Evolutionary conservation across 148 eudicot genomes (phyloP), one percentile per base, ranked within the genome.

Genomic region (Linanthus parryae): DNA sequence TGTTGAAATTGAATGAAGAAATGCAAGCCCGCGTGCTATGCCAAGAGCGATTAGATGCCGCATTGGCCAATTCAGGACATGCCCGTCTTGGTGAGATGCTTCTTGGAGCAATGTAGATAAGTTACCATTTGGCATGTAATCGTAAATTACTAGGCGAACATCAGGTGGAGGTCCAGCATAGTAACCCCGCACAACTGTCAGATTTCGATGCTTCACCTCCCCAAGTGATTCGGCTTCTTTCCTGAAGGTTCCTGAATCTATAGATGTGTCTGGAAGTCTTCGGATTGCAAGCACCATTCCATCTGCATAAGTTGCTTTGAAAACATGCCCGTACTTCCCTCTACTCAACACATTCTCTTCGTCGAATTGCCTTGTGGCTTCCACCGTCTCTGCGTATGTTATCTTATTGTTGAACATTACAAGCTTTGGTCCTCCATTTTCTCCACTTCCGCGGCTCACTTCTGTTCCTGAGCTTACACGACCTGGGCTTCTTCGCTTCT

Each of bases 51-150:
- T 80, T 6, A 86, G 68, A 65, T 86, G 95, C 6, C 95, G 66
- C 95, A 86, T 86, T 7, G 95, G 95, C 95, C 95, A 86, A 38
- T 86, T 86, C 0, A 86, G 69, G 18, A 86, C 86, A 56, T 86
- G 95, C 8, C 95, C 95, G 27, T 86, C 95, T 59, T 86, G 95
- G 63, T 86, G 95, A 2, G 84, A 82, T 7, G 95, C 95, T 55
- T 86, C 95, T 61, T 86, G 95, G 6, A 86, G 77, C 23, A 86
- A 62, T 19, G 95, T 86, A 0, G 87, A 77, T 4, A 86, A 68
- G 62, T 82, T 86, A 10, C 95, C 95, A 42, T 86, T 86, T 7
- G 95, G 95, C 95, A 86, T 86, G 80, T 86, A 86, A 48, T 86
- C 95, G 40, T 74, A 80, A 21, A 74, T 81, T n/a, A 86, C 66